These are phyloP conservation scores for Salvia sclarea DNA, from an alignment of 305 asterid genomes.

Conservation along the genomic window DNA sequence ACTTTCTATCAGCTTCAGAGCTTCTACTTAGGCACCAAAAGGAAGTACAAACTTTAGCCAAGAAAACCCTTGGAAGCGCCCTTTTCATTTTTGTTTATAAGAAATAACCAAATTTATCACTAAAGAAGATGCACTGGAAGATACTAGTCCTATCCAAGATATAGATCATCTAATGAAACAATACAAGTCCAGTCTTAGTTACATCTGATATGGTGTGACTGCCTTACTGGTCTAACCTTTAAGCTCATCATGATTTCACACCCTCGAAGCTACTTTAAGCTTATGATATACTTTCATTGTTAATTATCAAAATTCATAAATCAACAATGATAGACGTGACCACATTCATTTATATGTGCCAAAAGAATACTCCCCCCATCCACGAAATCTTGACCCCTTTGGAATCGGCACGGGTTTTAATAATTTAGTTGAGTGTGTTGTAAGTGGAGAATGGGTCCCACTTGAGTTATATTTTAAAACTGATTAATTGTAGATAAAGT, in stretches of 20 bases:
- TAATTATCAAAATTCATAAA: conserved; percentile 15
- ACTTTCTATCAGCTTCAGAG: conserved; percentile 25
- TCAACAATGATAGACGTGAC: not conserved
- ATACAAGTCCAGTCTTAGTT: not conserved
- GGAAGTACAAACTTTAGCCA: conserved; percentile 9
- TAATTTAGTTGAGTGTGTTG: no score
- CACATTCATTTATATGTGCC: not conserved
- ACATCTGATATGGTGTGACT: not conserved
- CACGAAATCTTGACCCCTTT: no score
- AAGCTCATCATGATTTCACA: not conserved
- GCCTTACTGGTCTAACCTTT: no score
- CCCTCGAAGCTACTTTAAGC: not conserved
- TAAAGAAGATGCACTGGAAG: not conserved
- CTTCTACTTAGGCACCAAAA: conserved; percentile 24
- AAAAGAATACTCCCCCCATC: not conserved
- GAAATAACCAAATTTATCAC: not conserved
- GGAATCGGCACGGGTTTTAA: no score
- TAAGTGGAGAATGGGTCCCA: no score
- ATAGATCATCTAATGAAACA: not conserved
- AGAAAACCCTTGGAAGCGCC: not conserved
- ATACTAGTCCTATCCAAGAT: not conserved
- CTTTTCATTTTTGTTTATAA: not conserved
- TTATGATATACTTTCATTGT: conserved; percentile 14
- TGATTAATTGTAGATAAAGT: no score
- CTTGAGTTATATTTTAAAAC: no score